Conservation (phyloP, 1,284 basidiomycete genomes). For the Ceratobasidium sp. region DNA sequence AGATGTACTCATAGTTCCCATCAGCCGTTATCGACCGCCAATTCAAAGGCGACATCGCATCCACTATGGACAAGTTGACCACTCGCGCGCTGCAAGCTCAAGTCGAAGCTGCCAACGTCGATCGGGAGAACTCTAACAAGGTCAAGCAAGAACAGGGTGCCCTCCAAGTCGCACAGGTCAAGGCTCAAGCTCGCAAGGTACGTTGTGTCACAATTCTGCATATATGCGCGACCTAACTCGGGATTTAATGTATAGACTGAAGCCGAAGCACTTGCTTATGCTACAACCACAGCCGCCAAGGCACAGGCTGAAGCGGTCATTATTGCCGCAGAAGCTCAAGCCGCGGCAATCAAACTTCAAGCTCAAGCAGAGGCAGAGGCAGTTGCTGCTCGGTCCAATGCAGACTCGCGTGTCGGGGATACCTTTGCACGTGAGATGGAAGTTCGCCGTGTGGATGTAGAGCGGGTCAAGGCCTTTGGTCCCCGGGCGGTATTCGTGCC, state of each 20-base stretch:
- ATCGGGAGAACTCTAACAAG: conserved; percentile 81
- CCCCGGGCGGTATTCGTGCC: conserved; percentile 68
- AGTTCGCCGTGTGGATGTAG: conserved; percentile 67
- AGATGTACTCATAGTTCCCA: background rate
- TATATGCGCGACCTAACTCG: background rate
- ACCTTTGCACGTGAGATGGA: conserved; percentile 76
- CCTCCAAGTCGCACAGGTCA: conserved; percentile 73
- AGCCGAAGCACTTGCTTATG: conserved; percentile 74
- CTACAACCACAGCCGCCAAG: conserved; percentile 71
- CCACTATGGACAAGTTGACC: conserved; percentile 81
- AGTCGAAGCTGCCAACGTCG: conserved; percentile 82
- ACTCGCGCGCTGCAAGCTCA: conserved; percentile 79
- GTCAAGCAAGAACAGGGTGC: conserved; percentile 81
- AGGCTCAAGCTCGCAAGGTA: conserved; percentile 68
- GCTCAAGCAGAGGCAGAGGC: conserved; percentile 77
- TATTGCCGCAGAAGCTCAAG: conserved; percentile 74
- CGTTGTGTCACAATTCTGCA: conserved; percentile 40
- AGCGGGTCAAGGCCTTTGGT: conserved; percentile 68
- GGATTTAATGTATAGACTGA: conserved; percentile 55
- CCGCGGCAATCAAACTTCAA: conserved; percentile 69
- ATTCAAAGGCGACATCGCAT: conserved; percentile 79
- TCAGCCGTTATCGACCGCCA: conserved; percentile 78
- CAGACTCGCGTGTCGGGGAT: conserved; percentile 65
- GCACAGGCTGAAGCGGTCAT: conserved; percentile 70
- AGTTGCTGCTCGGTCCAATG: conserved; percentile 64